Base-by-base conservation (phyloP, 129 eudicot species). In the Flaveria ramosissima region DNA sequence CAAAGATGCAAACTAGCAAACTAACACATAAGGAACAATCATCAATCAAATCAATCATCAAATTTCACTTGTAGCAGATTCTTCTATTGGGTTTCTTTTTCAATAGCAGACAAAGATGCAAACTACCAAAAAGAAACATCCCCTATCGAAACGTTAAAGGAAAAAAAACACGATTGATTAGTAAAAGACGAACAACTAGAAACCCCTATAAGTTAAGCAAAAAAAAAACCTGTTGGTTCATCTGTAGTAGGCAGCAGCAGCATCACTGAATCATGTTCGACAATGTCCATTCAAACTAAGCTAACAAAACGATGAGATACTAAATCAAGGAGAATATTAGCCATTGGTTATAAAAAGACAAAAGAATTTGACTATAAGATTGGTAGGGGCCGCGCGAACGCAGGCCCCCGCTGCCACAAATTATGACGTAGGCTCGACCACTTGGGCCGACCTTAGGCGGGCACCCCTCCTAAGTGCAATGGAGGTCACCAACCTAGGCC, bases 391-490 rank as follows among this genome's bases (percentile, higher is more conserved):
- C 77, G 83, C 88, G 85, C 85, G 83, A 81, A 84, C 85, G 78
- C 86, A 74, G 66, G 89, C 84, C 85, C 85, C 85, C 74, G 1
- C 88, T 80, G 46, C 9, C 80, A 82, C 88, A 85, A 85, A 85
- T 85, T 85, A 82, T 85, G 86, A 78, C 86, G 79, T 85, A 85
- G 82, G 86, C 73, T 85, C 84, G 86, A 82, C 83, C 78, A 77
- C 85, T 81, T 81, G 88, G 74, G 85, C 80, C 85, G 85, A 84
- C 88, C 85, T 84, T 84, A 84, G 71, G 81, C 71, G 64, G 80
- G 70, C 85, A 59, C 88, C 85, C 88, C 85, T 84, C 50, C 32
- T n/a, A 36, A 53, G 76, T 72, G 76, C 76, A 72, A 53, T 53
- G 66, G 14, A 72, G 76, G 76, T 79, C 88, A 60, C 67, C 81